Percentiles rank a stretch among this genome's conserved stretches.
Evolutionary conservation across 352 stramenopile genomes (phyloP).

Genomic region (Globisporangium lucens): DNA sequence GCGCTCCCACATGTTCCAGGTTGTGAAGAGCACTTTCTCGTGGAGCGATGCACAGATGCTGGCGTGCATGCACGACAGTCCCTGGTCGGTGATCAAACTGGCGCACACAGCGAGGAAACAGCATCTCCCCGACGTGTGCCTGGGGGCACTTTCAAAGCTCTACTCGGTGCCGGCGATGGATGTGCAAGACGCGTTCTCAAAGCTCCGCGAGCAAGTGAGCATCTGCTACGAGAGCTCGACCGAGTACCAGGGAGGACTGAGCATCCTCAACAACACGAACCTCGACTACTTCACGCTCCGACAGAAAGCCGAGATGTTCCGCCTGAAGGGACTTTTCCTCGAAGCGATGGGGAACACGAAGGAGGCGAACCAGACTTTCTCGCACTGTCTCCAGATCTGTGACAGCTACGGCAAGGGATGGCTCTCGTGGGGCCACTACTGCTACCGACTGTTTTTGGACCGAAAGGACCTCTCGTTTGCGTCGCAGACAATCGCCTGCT

Average conservation of each 20-base stretch:
- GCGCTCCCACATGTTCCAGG: conserved; percentile 91
- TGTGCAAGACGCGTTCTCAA: conserved; percentile 91
- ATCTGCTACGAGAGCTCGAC: conserved; percentile 90
- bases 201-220: conserved; percentile 91
- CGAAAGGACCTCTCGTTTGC: conserved; percentile 73
- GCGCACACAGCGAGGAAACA: conserved; percentile 90
- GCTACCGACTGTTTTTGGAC: conserved; percentile 80
- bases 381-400: conserved; percentile 89
- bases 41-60: conserved; percentile 88
- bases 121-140: conserved; percentile 82
- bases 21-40: conserved; percentile 86
- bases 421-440: conserved; percentile 94
- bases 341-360: conserved; percentile 69
- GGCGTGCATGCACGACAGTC: conserved; percentile 89
- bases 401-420: conserved; percentile 93
- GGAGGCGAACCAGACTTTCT: conserved; percentile 91
- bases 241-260: conserved; percentile 85
- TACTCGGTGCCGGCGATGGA: conserved; percentile 90
- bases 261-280: conserved; percentile 93
- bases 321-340: conserved; percentile 89
- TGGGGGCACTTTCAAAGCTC: conserved; percentile 83
- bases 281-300: conserved; percentile 91
- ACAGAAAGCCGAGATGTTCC: conserved; percentile 92
- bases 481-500: conserved; percentile 91
- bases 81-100: conserved; percentile 92